Conservation (phyloP, 2,329 filamentous ascomycete genomes). For the Fusarium anguioides region DNA sequence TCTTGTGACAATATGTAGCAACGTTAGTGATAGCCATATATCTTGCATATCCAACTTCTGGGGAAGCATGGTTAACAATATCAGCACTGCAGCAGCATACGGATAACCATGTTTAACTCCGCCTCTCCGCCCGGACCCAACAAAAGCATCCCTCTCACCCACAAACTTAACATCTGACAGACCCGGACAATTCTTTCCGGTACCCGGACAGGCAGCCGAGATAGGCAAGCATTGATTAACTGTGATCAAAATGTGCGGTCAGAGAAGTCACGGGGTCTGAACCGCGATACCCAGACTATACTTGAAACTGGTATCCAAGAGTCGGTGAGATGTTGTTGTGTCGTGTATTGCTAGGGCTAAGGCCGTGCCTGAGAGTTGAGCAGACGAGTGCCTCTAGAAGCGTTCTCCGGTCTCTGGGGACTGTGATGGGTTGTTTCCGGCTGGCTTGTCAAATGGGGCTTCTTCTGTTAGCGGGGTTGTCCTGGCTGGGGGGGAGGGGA, state of each 20-base stretch:
- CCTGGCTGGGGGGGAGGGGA: too few species aligned
- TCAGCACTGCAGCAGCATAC: conserved; percentile 11
- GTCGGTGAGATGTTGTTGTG: conserved; percentile 27
- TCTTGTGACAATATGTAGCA: conserved; percentile 18
- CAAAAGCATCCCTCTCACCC: conserved; percentile 3
- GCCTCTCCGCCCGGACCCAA: conserved; percentile 8
- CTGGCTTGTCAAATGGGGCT: conserved; percentile 28
- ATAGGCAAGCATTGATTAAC: conserved; percentile 18
- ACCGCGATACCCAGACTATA: conserved; percentile 30
- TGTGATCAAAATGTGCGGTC: conserved; percentile 39
- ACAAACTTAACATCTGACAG: conserved; percentile 18
- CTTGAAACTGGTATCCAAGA: conserved; percentile 16
- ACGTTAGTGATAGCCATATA: conserved; percentile 29
- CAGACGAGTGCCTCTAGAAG: conserved; percentile 23
- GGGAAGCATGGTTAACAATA: conserved; percentile 15
- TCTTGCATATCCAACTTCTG: conserved; percentile 40
- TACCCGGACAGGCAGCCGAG: conserved; percentile 21
- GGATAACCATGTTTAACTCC: conserved; percentile 5
- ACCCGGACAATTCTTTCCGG: conserved; percentile 30
- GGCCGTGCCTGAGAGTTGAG: conserved; percentile 24
- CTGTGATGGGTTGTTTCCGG: conserved; percentile 37
- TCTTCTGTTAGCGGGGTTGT: conserved; percentile 19
- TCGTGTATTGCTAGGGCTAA: conserved; percentile 20
- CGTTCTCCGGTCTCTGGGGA: conserved; percentile 23
- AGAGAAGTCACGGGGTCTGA: conserved; percentile 33